phyloP scores from a whole-genome alignment of 306 rosid species.

The Ammopiptanthus mongolicus region DNA sequence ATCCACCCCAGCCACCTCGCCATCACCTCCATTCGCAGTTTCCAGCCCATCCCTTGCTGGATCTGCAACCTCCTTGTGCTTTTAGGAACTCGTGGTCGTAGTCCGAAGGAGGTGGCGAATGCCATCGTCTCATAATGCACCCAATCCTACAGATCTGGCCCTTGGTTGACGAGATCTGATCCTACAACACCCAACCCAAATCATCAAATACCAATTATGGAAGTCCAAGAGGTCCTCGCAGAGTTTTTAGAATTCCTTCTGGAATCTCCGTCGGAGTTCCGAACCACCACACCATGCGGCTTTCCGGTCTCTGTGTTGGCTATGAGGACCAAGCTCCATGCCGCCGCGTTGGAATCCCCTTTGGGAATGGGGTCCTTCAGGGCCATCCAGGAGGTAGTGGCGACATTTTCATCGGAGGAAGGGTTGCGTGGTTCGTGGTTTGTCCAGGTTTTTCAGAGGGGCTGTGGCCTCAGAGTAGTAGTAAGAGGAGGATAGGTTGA shows the following conservation, averaged over 20 bases:
- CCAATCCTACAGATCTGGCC: too few relatives aligned
- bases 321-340: conserved; percentile 80
- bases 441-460: conserved; percentile 46
- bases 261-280: conserved; percentile 57
- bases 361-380: conserved; percentile 39
- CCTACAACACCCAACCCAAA: too few relatives aligned
- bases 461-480: conserved; percentile 26
- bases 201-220: too few relatives aligned
- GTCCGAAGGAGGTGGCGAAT: too few relatives aligned
- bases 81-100: too few relatives aligned
- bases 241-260: conserved; percentile 65
- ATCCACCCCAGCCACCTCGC: too few relatives aligned
- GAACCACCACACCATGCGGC: conserved; percentile 65
- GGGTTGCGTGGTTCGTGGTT: conserved; percentile 21
- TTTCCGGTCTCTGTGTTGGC: conserved; percentile 78
- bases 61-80: too few relatives aligned
- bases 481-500: conserved; percentile 54
- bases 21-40: too few relatives aligned
- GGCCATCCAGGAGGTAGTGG: conserved; percentile 87
- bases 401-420: conserved; percentile 35
- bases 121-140: too few relatives aligned
- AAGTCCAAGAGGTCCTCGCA: conserved; percentile 55
- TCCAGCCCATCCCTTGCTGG: too few relatives aligned
- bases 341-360: conserved; percentile 44
- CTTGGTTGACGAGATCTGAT: too few relatives aligned